Evolutionary conservation across 441 rosid species (phyloP), one percentile per base, ranked within the genome.

Genomic region (Gossypium gossypioides): DNA sequence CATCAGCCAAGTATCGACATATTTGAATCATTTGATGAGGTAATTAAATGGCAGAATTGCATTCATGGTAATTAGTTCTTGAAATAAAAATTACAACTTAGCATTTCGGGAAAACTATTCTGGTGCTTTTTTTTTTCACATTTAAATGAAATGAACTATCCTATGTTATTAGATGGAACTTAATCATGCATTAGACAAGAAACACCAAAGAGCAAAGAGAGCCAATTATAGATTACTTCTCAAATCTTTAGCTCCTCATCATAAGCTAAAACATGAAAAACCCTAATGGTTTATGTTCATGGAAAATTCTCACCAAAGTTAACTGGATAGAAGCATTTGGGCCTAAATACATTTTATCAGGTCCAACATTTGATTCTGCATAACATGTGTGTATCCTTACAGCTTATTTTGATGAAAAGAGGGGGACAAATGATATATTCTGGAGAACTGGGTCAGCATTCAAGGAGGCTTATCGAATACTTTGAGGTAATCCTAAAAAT

Each of bases 381-480:
- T 25, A 55, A 57, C 9, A 25, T 52, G n/a, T 42, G 9, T 48
- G 25, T 19, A 68, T 34, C 46, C n/a, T 69, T 18, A 63, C 83
- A 83, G 86, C 68, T 84, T 65, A 81, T 84, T 78, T 67, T 84
- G 64, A 77, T 84, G 86, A 84, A 79, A 77, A 51, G 52, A 37
- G 86, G 86, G 25, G 86, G 86, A 22, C 74, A 29, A 27, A 68
- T 84, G 2, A 81, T 81, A 68, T 81, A 84, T 50, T 75, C 74
- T 3, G 86, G 86, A 75, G 76, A 75, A 19, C 77, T 84, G 40
- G 84, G 84, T 22, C 79, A 59, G 50, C 78, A 79, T 9, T 79
- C 86, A 19, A 77, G 79, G 44, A 72, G 40, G 59, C 80, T 84
- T 48, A 79, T 81, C 6, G 72, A 79, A 34, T 84, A 84, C 72